Base-by-base conservation (phyloP, 306 rosid genomes). In the Canavalia gladiata region DNA sequence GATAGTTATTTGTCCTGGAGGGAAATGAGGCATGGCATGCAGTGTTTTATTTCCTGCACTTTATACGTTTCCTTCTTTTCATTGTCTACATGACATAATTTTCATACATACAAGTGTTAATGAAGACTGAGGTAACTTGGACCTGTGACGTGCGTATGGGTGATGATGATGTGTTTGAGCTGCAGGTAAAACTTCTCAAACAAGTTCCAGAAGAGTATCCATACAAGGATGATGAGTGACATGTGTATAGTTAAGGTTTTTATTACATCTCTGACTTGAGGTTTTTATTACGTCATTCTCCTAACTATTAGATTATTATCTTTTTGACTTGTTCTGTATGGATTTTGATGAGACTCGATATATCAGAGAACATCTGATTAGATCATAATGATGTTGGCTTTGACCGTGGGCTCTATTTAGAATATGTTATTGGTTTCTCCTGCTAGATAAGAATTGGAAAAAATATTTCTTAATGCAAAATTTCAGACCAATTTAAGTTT, bases 181-280 rank as follows among this genome's bases (percentile, higher is more conserved):
- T 95, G 86, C 98, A 92, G 81, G 92, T 95, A 63, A 95, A 95
- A 83, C 97, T 95, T 71, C 85, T 95, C 54, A 95, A 95, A 95
- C 98, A 95, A 87, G 90, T 95, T 68, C 95, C 98, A 2, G 98
- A 95, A 82, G 98, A 95, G 88, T 95, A 92, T 79, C 98, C 98
- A 2, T 95, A 95, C 90, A 95, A 95, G 89, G 98, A 95, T 63
- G 98, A 95, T 8, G 98, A 95, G 87, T 95, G 68, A 83, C 28
- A 62, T 76, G 68, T 77, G 84, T 70, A 76, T 55, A 82, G 85
- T 54, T 39, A 9, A 59, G 42, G 7, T 68, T 10, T 76, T 68
- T 49, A 13, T 18, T 18, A 18, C 25, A 18, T 70, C 37, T 28
- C 58, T 77, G 25, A 18, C 25, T 18, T 18, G 25, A 18, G 25